These are phyloP conservation scores for Hanseniaspora nectarophila DNA, from an alignment of 805 yeast genomes.

Conservation along the genomic window DNA sequence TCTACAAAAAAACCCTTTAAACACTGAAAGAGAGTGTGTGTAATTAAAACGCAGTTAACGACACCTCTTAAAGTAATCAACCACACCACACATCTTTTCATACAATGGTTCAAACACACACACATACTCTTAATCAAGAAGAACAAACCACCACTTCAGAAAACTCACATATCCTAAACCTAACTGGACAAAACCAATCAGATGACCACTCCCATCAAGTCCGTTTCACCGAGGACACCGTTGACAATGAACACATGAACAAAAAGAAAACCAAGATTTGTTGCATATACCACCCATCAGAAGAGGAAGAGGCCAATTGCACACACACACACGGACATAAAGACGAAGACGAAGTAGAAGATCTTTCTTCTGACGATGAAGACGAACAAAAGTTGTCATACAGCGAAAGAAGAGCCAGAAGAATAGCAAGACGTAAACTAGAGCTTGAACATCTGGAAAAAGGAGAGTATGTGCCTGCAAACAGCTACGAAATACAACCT, in stretches of 20 bases:
- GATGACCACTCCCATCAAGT: slow-evolving; percentile 35
- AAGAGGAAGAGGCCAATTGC: slow-evolving; percentile 28
- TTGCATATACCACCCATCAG: slow-evolving; percentile 73
- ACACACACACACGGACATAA: slow-evolving; percentile 19
- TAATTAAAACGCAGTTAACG: too few relatives aligned
- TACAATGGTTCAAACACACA: neutral
- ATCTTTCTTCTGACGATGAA: slow-evolving; percentile 30
- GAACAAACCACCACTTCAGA: neutral
- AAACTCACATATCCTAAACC: neutral
- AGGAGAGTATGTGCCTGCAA: slow-evolving; percentile 37
- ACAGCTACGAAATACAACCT: slow-evolving; percentile 87
- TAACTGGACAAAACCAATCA: neutral
- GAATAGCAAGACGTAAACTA: slow-evolving; percentile 28
- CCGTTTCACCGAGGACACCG: slow-evolving; percentile 71
- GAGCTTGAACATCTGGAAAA: slow-evolving; percentile 22
- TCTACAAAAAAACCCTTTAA: too few relatives aligned
- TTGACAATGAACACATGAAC: slow-evolving; percentile 82
- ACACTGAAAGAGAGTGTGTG: too few relatives aligned
- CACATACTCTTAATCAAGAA: neutral
- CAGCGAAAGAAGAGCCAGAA: slow-evolving; percentile 27
- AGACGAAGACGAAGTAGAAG: slow-evolving; percentile 8
- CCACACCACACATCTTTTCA: neutral
- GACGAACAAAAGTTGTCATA: slow-evolving; percentile 27
- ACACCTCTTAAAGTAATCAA: neutral
- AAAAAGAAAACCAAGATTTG: slow-evolving; percentile 87